phyloP scores from a whole-genome alignment of 768 basidiomycete genomes.

The Pulveroboletus sp. region DNA sequence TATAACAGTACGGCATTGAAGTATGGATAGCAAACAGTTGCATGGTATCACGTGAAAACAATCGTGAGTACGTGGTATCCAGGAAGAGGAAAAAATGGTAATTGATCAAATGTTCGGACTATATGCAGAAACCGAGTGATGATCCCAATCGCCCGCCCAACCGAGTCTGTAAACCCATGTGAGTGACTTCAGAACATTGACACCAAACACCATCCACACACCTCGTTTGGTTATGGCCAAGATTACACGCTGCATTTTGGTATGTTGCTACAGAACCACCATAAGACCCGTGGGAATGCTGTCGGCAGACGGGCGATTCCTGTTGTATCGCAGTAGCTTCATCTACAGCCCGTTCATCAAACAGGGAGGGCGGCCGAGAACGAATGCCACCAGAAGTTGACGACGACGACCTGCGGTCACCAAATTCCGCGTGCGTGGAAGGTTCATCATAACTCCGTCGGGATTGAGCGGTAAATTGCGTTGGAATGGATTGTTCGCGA shows the following conservation, averaged over 20 bases:
- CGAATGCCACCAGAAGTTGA: conserved; percentile 10
- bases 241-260: neutral
- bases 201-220: neutral
- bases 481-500: conserved; percentile 5
- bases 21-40: conserved; percentile 1
- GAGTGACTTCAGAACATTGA: neutral
- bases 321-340: conserved; percentile 3
- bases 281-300: conserved; percentile 1
- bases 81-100: conserved; percentile 8
- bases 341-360: conserved; percentile 3
- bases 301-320: neutral
- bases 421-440: conserved; percentile 1
- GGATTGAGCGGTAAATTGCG: conserved; percentile 2
- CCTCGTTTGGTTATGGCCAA: conserved; percentile 11
- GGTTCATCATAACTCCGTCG: conserved; percentile 12
- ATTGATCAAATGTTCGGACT: conserved; percentile 4
- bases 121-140: conserved; percentile 7
- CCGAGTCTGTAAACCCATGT: conserved; percentile 3
- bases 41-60: neutral
- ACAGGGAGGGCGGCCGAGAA: conserved; percentile 8
- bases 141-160: conserved; percentile 23
- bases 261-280: conserved; percentile 3
- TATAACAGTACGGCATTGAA: conserved; percentile 7
- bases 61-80: conserved; percentile 12
- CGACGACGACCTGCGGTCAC: conserved; percentile 10